Conservation (phyloP, 2,329 filamentous ascomycete species). For the Aureobasidium sp. region DNA sequence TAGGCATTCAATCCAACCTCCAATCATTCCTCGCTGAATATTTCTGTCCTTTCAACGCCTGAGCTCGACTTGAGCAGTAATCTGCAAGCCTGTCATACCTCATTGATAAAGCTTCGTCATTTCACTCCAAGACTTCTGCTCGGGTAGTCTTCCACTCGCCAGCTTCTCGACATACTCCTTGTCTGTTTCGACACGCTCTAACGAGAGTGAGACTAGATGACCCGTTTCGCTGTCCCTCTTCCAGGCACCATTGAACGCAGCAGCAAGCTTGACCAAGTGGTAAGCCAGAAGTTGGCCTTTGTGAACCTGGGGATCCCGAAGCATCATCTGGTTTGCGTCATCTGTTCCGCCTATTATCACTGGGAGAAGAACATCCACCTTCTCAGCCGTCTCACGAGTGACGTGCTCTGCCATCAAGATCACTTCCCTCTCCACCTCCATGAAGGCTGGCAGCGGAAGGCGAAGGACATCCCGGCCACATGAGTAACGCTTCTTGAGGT, state of each 20-base stretch:
- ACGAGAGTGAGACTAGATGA: neutral
- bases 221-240: neutral
- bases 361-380: neutral
- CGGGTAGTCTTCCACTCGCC: too few relatives aligned
- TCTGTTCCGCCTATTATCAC: neutral
- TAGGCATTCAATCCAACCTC: neutral
- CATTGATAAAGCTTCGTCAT: too few relatives aligned
- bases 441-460: too few relatives aligned
- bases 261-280: neutral
- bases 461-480: too few relatives aligned
- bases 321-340: neutral
- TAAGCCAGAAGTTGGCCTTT: neutral
- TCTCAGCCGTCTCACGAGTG: neutral
- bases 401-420: neutral
- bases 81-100: too few relatives aligned
- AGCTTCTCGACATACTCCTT: too few relatives aligned
- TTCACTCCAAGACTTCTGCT: too few relatives aligned
- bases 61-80: too few relatives aligned
- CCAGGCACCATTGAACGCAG: neutral
- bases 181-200: neutral
- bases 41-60: too few relatives aligned
- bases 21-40: too few relatives aligned
- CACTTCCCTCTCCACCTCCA: neutral
- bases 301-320: neutral
- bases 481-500: too few relatives aligned